A percentile compares a stretch with the other conserved stretches of the same genome.
phyloP scores from a whole-genome alignment of 257 asterid species.

The Capsicum chinense region DNA sequence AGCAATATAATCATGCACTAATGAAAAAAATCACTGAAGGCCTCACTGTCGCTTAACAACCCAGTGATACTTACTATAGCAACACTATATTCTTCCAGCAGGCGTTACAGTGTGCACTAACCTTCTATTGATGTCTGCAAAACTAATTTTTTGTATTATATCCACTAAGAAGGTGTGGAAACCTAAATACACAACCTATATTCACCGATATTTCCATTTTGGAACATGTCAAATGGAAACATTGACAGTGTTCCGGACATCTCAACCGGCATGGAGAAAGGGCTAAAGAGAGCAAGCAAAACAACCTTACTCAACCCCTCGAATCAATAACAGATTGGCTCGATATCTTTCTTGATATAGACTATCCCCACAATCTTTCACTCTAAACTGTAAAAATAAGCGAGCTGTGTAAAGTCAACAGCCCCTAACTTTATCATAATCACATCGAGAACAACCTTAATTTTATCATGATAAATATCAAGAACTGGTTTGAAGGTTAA shows the following conservation, averaged over 20 bases:
- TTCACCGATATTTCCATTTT: background rate
- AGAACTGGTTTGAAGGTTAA: background rate
- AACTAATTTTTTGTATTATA: background rate
- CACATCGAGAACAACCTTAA: background rate
- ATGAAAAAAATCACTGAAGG: background rate
- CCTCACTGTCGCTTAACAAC: background rate
- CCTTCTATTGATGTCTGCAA: background rate
- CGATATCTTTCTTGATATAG: background rate
- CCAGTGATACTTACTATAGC: background rate
- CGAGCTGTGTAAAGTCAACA: background rate
- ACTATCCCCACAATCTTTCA: background rate
- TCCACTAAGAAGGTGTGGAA: constrained; percentile 17
- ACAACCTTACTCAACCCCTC: background rate
- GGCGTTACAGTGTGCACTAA: too few relatives aligned
- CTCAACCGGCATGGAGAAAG: background rate
- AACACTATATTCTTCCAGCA: too few relatives aligned
- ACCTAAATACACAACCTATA: background rate
- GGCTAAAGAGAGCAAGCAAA: background rate
- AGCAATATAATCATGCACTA: background rate
- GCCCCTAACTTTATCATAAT: background rate
- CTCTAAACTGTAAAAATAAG: background rate
- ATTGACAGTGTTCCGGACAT: background rate
- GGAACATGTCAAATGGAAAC: background rate
- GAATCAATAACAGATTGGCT: background rate
- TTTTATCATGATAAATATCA: background rate